A percentile compares a stretch with the other conserved stretches of the same genome.
Conservation (phyloP, 2,329 filamentous ascomycete species). For the Fusarium fujikuroi region DNA sequence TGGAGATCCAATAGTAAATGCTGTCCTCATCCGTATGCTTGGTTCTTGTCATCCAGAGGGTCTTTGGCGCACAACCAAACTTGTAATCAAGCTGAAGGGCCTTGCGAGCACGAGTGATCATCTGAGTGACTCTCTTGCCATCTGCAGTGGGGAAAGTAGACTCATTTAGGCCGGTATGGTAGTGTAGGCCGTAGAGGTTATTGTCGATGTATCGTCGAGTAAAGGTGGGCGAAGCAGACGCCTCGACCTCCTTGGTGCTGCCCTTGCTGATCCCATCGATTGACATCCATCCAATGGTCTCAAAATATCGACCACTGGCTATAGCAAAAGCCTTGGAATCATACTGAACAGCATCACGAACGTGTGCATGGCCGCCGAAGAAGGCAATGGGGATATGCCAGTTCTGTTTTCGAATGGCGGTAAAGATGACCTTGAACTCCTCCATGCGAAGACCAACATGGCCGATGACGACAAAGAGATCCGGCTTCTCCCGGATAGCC, state of each 20-base stretch:
- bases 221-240: conserved; percentile 65
- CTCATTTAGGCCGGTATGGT: conserved; percentile 80
- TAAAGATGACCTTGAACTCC: conserved; percentile 82
- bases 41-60: conserved; percentile 83
- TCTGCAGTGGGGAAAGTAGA: conserved; percentile 79
- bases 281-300: conserved; percentile 94
- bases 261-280: conserved; percentile 69
- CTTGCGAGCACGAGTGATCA: conserved; percentile 76
- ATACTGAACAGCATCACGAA: conserved; percentile 84
- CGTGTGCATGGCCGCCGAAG: conserved; percentile 91
- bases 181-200: conserved; percentile 84
- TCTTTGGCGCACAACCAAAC: conserved; percentile 84
- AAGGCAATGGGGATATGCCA: conserved; percentile 89
- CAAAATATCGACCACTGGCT: conserved; percentile 91
- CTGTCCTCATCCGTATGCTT: conserved; percentile 78
- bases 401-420: conserved; percentile 78
- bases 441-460: conserved; percentile 85
- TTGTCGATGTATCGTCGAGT: conserved; percentile 90
- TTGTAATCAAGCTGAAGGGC: conserved; percentile 76
- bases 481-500: conserved; percentile 84
- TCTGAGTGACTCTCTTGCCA: conserved; percentile 75
- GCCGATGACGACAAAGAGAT: conserved; percentile 87
- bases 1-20: conserved; percentile 83
- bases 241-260: conserved; percentile 40
- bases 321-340: conserved; percentile 82